These are phyloP conservation scores for Acanthochlamys bracteata DNA, from an alignment of 106 monocot species.

Conservation along the genomic window DNA sequence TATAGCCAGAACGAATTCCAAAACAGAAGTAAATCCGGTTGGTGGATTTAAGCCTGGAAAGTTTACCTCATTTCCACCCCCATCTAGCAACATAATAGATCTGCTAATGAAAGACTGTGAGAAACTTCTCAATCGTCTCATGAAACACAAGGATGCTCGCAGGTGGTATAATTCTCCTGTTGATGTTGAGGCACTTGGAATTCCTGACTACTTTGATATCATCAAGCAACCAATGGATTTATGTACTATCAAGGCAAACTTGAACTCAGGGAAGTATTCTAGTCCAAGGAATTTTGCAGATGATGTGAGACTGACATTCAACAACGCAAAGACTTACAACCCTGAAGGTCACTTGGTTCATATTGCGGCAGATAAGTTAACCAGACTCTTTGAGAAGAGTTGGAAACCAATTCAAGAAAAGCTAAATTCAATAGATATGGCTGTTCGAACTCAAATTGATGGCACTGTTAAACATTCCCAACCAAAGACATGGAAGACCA, in stretches of 20 bases:
- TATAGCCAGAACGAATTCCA: background rate
- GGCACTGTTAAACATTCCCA: slow-evolving; percentile 12
- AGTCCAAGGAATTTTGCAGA: slow-evolving; percentile 56
- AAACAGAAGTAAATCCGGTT: slow-evolving; percentile 19
- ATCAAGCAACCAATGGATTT: slow-evolving; percentile 95
- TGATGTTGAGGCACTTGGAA: slow-evolving; percentile 58
- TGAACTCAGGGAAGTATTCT: slow-evolving; percentile 49
- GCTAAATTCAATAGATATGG: slow-evolving; percentile 20
- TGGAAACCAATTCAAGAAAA: slow-evolving; percentile 79
- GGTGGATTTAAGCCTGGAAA: slow-evolving; percentile 36
- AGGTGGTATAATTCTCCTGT: slow-evolving; percentile 72
- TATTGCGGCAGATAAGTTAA: slow-evolving; percentile 59
- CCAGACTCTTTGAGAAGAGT: slow-evolving; percentile 65
- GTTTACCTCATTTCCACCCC: slow-evolving; percentile 3
- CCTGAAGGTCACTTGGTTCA: slow-evolving; percentile 64
- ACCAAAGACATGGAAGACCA: slow-evolving; percentile 48
- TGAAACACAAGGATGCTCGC: slow-evolving; percentile 46
- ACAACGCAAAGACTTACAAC: slow-evolving; percentile 88
- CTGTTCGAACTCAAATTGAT: slow-evolving; percentile 19
- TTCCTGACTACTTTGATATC: slow-evolving; percentile 75
- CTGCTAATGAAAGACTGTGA: slow-evolving; percentile 74
- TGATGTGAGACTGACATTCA: slow-evolving; percentile 90
- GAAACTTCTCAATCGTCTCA: slow-evolving; percentile 50
- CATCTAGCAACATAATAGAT: slow-evolving; percentile 10
- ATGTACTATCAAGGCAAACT: slow-evolving; percentile 60